Evolutionary conservation across 768 basidiomycete species (phyloP).

Genomic region (Mycena galopus): DNA sequence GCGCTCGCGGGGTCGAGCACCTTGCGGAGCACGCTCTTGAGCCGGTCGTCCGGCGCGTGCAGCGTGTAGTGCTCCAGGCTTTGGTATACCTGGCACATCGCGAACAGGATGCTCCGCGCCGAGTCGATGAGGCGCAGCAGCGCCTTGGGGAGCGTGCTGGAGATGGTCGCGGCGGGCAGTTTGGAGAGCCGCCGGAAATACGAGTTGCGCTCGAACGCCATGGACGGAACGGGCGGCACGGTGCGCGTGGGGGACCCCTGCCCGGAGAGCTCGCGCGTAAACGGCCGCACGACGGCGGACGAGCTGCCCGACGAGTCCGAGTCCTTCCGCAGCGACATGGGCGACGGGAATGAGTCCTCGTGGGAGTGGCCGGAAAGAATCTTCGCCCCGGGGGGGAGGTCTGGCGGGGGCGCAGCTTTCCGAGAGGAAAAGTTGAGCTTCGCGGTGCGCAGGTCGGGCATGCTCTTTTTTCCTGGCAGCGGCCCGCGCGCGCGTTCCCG

Average conservation of each 20-base stretch:
- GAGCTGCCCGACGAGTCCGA: slow-evolving; percentile 55
- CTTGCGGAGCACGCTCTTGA: slow-evolving; percentile 84
- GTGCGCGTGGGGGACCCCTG: slow-evolving; percentile 50
- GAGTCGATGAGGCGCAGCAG: slow-evolving; percentile 84
- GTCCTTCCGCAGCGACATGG: slow-evolving; percentile 60
- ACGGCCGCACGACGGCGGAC: slow-evolving; percentile 37
- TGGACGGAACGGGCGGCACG: slow-evolving; percentile 65
- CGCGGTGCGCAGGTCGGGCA: slow-evolving; percentile 83
- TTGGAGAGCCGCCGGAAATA: slow-evolving; percentile 95
- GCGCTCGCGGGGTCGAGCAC: slow-evolving; percentile 88
- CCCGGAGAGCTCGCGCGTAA: slow-evolving; percentile 36
- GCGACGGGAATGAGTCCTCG: slow-evolving; percentile 54
- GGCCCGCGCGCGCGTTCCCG: slow-evolving; percentile 48
- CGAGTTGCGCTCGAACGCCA: slow-evolving; percentile 87
- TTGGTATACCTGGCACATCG: slow-evolving; percentile 91
- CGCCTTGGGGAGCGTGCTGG: slow-evolving; percentile 76
- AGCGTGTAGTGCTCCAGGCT: slow-evolving; percentile 89
- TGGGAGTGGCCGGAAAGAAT: slow-evolving; percentile 38
- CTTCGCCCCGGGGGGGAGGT: slow-evolving; percentile 37
- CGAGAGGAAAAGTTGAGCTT: slow-evolving; percentile 53
- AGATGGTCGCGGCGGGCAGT: slow-evolving; percentile 70
- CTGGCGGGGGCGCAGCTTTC: slow-evolving; percentile 39
- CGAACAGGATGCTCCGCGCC: slow-evolving; percentile 93
- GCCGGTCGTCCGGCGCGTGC: slow-evolving; percentile 85
- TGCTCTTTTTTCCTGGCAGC: slow-evolving; percentile 78